phyloP scores from a whole-genome alignment of 345 rosid species.

The Hibiscus syriacus region DNA sequence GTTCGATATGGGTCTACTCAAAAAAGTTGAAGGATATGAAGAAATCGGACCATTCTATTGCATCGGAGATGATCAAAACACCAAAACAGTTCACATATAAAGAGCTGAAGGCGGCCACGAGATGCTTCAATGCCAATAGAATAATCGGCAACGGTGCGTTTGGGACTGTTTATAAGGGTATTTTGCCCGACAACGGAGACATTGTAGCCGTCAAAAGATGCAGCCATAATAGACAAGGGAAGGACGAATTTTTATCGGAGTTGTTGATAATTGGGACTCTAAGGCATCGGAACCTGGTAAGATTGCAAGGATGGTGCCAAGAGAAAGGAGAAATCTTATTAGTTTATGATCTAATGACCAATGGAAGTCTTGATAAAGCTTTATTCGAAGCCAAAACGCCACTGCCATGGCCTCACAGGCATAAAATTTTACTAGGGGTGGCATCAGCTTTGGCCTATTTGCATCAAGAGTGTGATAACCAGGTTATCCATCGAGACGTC shows the following conservation, averaged over 20 bases:
- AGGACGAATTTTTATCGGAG: slow-evolving; percentile 75
- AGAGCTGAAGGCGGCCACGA: slow-evolving; percentile 81
- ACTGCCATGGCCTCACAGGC: slow-evolving; percentile 67
- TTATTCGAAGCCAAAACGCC: slow-evolving; percentile 60
- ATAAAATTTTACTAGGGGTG: slow-evolving; percentile 66
- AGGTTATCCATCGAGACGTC: slow-evolving; percentile 85
- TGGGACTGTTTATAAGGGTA: slow-evolving; percentile 85
- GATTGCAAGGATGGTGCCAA: slow-evolving; percentile 90
- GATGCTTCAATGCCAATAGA: slow-evolving; percentile 50
- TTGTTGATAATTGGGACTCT: slow-evolving; percentile 75
- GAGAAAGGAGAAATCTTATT: slow-evolving; percentile 84
- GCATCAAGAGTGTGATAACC: slow-evolving; percentile 96
- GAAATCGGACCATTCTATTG: too few species aligned
- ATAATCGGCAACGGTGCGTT: slow-evolving; percentile 88
- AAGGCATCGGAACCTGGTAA: slow-evolving; percentile 85
- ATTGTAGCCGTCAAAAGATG: slow-evolving; percentile 82
- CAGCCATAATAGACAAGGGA: slow-evolving; percentile 77
- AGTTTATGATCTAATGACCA: slow-evolving; percentile 86
- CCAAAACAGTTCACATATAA: slow-evolving; percentile 81
- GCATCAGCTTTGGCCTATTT: slow-evolving; percentile 89
- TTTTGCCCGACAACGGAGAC: slow-evolving; percentile 59
- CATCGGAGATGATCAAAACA: slow-evolving; percentile 64
- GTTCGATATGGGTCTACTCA: too few species aligned
- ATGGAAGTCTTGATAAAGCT: slow-evolving; percentile 90
- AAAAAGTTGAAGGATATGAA: too few species aligned